A percentile compares a stretch with the other conserved stretches of the same genome.
Conservation (phyloP, 2,329 filamentous ascomycete genomes). For the Sclerotinia nivalis region DNA sequence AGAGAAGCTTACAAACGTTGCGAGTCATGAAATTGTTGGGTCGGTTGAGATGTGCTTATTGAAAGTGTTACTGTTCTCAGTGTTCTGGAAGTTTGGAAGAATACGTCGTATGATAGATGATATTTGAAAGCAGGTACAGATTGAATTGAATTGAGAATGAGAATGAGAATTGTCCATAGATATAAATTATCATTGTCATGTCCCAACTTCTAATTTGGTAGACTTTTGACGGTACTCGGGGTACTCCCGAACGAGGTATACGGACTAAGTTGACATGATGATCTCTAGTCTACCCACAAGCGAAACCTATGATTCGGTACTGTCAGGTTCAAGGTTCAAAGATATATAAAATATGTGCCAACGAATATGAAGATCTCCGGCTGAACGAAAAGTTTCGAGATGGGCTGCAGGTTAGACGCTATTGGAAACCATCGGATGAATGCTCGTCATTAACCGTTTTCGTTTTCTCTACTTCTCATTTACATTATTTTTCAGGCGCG, state of each 20-base stretch:
- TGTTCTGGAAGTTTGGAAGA: neutral
- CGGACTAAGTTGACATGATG: neutral
- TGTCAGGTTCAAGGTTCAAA: neutral
- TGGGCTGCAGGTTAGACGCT: neutral
- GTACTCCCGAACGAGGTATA: neutral
- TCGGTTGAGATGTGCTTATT: neutral
- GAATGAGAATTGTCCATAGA: neutral
- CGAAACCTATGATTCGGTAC: neutral
- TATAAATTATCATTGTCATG: neutral
- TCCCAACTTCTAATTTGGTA: neutral
- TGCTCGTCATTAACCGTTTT: neutral
- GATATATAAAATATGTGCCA: neutral
- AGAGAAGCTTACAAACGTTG: slow-evolving; percentile 8
- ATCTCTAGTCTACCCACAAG: neutral
- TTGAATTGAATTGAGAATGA: neutral
- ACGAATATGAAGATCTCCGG: neutral
- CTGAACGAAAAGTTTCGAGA: neutral
- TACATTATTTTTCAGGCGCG: neutral
- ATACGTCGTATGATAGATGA: neutral
- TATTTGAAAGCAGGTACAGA: neutral
- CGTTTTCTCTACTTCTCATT: too few species aligned
- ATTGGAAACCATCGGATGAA: neutral
- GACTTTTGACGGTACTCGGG: neutral
- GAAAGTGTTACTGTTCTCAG: neutral
- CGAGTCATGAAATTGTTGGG: neutral